Evolutionary conservation across 176 grass and related monocot species (phyloP).

Genomic region (Oropetium thomaeum): DNA sequence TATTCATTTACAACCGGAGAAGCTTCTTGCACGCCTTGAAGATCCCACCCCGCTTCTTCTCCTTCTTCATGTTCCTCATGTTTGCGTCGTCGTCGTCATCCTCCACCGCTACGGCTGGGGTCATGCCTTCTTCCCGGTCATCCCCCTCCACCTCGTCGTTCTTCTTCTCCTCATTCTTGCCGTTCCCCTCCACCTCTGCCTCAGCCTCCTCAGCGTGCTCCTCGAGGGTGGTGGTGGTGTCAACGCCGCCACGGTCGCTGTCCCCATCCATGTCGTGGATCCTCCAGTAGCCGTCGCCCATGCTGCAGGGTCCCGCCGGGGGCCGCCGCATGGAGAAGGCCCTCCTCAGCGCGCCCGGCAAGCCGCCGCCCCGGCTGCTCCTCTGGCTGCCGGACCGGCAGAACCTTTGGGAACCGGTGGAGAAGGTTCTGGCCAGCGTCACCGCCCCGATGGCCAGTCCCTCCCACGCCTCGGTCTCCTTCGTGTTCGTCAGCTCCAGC

Average conservation of each 20-base stretch:
- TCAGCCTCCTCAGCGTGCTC: constrained; percentile 2
- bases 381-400: constrained; percentile 26
- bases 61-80: constrained; percentile 15
- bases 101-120: not conserved
- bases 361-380: not conserved
- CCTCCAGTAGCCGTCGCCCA: constrained; percentile 55
- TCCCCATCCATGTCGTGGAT: constrained; percentile 58
- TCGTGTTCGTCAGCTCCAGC: constrained; percentile 50
- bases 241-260: constrained; percentile 2
- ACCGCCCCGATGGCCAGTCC: constrained; percentile 43
- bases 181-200: not conserved
- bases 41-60: constrained; percentile 33
- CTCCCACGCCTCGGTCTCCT: constrained; percentile 50
- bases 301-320: constrained; percentile 5
- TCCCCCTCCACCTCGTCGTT: not conserved
- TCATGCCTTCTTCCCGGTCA: not conserved
- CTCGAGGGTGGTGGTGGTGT: constrained; percentile 1
- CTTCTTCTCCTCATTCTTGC: not conserved
- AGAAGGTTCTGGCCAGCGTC: constrained; percentile 53
- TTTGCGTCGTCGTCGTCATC: not conserved
- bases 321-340: constrained; percentile 66
- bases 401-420: constrained; percentile 52
- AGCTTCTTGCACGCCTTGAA: constrained; percentile 51
- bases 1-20: constrained; percentile 27
- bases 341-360: constrained; percentile 36